A percentile compares a stretch with the other conserved stretches of the same genome.
Evolutionary conservation across 306 rosid genomes (phyloP).

Genomic region (Sophora flavescens): DNA sequence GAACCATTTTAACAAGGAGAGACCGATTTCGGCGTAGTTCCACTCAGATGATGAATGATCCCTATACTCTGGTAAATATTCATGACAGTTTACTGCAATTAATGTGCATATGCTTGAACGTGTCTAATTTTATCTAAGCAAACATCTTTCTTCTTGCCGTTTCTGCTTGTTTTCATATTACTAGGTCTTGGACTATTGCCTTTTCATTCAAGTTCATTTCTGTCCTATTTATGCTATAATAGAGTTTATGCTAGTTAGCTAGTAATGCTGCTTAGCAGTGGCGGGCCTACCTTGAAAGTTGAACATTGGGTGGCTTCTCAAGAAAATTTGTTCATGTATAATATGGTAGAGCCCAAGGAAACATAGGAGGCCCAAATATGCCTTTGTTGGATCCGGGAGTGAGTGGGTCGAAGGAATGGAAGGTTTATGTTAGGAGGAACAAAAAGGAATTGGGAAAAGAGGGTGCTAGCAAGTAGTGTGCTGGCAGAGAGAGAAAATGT

Average conservation of each 20-base stretch:
- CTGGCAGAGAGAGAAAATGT: too few relatives aligned
- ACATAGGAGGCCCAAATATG: too few relatives aligned
- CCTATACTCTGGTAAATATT: constrained; percentile 85
- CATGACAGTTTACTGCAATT: constrained; percentile 31
- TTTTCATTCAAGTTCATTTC: constrained; percentile 31
- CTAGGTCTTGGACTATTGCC: constrained; percentile 12
- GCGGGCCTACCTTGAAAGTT: background rate
- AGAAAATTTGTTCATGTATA: constrained; percentile 24
- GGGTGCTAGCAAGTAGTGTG: too few relatives aligned
- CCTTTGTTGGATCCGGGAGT: too few relatives aligned
- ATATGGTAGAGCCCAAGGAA: too few relatives aligned
- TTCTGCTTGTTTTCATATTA: constrained; percentile 24
- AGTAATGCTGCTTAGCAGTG: constrained; percentile 26
- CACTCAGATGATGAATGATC: constrained; percentile 93
- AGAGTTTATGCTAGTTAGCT: constrained; percentile 27
- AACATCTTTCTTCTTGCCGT: constrained; percentile 34
- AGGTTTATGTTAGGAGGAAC: too few relatives aligned
- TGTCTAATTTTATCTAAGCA: constrained; percentile 2
- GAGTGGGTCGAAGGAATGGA: too few relatives aligned
- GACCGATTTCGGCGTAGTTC: constrained; percentile 96
- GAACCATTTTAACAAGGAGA: constrained; percentile 88
- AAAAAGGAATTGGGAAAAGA: too few relatives aligned
- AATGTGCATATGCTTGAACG: constrained; percentile 27
- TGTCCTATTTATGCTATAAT: constrained; percentile 3
- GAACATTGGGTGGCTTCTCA: background rate